These are phyloP conservation scores for Metschnikowia gelsemii DNA, from an alignment of 805 yeast genomes.

Conservation along the genomic window DNA sequence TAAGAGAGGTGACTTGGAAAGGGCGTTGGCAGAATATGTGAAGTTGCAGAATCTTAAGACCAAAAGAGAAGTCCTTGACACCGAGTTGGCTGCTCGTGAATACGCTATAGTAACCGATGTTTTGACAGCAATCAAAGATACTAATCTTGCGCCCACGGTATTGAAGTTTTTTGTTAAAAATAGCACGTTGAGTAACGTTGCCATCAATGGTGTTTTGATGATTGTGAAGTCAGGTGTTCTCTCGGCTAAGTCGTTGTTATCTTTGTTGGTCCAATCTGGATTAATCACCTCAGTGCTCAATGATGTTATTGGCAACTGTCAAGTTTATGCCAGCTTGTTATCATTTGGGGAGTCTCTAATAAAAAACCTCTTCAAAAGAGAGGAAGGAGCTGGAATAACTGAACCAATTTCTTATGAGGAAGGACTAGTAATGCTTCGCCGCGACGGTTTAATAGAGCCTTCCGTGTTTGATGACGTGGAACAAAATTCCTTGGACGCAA, in stretches of 20 bases:
- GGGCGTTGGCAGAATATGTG: slow-evolving; percentile 27
- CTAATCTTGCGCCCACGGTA: slow-evolving; percentile 37
- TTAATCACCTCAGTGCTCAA: slow-evolving; percentile 35
- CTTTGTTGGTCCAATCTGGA: slow-evolving; percentile 38
- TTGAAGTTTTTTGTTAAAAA: slow-evolving; percentile 34
- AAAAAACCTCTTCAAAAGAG: slow-evolving; percentile 9
- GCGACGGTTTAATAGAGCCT: slow-evolving; percentile 15
- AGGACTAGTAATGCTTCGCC: slow-evolving; percentile 16
- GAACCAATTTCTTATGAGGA: slow-evolving; percentile 11
- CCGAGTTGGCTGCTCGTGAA: slow-evolving; percentile 35
- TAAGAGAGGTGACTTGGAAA: slow-evolving; percentile 21
- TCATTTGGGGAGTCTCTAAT: slow-evolving; percentile 31
- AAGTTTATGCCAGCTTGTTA: slow-evolving; percentile 36
- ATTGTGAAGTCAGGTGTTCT: slow-evolving; percentile 34
- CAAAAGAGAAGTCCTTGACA: slow-evolving; percentile 31
- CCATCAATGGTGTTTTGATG: slow-evolving; percentile 21
- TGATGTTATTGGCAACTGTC: slow-evolving; percentile 39
- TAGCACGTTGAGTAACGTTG: slow-evolving; percentile 24
- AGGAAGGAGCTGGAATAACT: slow-evolving; percentile 5
- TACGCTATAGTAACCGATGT: slow-evolving; percentile 41
- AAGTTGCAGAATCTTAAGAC: slow-evolving; percentile 21
- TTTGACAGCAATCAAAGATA: slow-evolving; percentile 36
- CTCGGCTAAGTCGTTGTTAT: slow-evolving; percentile 32
- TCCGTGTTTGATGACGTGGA: slow-evolving; percentile 10
- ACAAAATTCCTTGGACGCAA: slow-evolving; percentile 7